Evolutionary conservation across 176 grass and related monocot species (phyloP).

Genomic region (Leersia perrieri): DNA sequence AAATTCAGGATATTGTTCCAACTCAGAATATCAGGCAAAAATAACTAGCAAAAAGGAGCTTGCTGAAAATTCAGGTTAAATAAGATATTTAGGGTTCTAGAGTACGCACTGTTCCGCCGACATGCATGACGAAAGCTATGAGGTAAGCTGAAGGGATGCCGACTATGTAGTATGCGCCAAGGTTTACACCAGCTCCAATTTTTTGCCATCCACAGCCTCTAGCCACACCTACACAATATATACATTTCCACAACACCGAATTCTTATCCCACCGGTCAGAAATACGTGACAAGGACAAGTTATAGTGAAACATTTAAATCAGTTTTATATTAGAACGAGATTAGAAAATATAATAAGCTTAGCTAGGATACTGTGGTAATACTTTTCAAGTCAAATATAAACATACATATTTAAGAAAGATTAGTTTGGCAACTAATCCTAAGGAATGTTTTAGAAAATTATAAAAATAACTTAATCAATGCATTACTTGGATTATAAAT

Average conservation of each 20-base stretch:
- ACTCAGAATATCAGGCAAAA: background rate
- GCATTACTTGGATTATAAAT: too few relatives aligned
- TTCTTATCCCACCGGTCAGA: background rate
- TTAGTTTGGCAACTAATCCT: too few relatives aligned
- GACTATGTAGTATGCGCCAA: conserved; percentile 60
- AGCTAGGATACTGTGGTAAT: too few relatives aligned
- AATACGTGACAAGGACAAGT: too few relatives aligned
- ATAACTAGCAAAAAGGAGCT: background rate
- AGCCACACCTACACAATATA: conserved; percentile 46
- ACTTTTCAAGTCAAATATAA: too few relatives aligned
- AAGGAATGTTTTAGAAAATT: too few relatives aligned
- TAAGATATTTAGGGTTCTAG: too few relatives aligned
- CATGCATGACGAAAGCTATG: conserved; percentile 59
- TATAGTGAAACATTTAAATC: too few relatives aligned
- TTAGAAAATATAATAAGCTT: too few relatives aligned
- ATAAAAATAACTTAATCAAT: too few relatives aligned
- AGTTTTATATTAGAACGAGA: too few relatives aligned
- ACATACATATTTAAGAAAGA: too few relatives aligned
- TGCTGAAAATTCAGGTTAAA: background rate
- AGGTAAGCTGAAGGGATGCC: conserved; percentile 62
- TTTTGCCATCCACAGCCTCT: conserved; percentile 88
- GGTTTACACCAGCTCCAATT: conserved; percentile 65
- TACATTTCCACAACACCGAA: background rate
- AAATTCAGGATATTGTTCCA: background rate
- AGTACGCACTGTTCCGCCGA: conserved; percentile 48